These are phyloP conservation scores for Psilocybe sp. DNA, from an alignment of 768 basidiomycete species.

Conservation along the genomic window DNA sequence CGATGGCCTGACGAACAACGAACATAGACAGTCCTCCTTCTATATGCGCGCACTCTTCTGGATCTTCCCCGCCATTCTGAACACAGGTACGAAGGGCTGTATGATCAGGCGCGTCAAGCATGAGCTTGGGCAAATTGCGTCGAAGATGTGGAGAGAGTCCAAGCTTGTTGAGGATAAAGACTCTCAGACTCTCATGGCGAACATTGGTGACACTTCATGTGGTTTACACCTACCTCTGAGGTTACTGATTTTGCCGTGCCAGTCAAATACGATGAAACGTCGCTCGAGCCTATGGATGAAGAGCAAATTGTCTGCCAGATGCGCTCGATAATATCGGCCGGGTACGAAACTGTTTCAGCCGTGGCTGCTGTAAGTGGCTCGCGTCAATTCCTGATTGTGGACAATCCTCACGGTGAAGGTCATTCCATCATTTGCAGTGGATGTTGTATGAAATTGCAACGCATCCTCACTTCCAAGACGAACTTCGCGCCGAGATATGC, in stretches of 20 bases:
- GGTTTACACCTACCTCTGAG: neutral
- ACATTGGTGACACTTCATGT: constrained; percentile 41
- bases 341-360: constrained; percentile 52
- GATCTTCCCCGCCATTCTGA: constrained; percentile 53
- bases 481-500: constrained; percentile 54
- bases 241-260: constrained; percentile 22
- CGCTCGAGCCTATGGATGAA: constrained; percentile 34
- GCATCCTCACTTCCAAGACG: constrained; percentile 47
- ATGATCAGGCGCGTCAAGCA: constrained; percentile 53
- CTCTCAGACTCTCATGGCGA: constrained; percentile 47
- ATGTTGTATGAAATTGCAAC: constrained; percentile 59
- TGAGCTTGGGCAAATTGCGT: constrained; percentile 52
- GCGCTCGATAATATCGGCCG: constrained; percentile 62
- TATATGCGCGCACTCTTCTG: constrained; percentile 66
- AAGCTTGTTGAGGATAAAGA: constrained; percentile 41
- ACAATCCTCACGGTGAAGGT: constrained; percentile 8
- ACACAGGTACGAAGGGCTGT: constrained; percentile 54
- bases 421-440: constrained; percentile 41
- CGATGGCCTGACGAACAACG: constrained; percentile 59
- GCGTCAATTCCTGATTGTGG: constrained; percentile 10
- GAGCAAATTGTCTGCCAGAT: constrained; percentile 56
- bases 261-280: constrained; percentile 40
- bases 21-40: constrained; percentile 55
- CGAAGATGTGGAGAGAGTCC: constrained; percentile 53
- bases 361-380: constrained; percentile 33